Conservation (phyloP, 2,329 filamentous ascomycete genomes). For the Bipolaris gigantea region DNA sequence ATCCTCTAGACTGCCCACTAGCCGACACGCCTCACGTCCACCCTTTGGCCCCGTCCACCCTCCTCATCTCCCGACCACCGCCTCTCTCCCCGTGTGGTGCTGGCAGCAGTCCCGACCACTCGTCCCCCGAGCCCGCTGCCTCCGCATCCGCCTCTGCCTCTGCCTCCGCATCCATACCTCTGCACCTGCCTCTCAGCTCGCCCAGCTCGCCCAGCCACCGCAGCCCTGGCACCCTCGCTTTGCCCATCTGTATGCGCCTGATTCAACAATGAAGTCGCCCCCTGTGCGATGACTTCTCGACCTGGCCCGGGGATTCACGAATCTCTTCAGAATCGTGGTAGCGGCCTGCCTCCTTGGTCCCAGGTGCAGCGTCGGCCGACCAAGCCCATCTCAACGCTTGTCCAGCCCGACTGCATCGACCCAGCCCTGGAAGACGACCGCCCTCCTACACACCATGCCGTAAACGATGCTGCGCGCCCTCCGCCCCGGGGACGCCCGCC, state of each 20-base stretch:
- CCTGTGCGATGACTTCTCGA: slow-evolving; percentile 50
- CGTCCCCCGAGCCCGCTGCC: slow-evolving; percentile 7
- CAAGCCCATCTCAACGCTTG: slow-evolving; percentile 30
- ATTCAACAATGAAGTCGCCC: slow-evolving; percentile 45
- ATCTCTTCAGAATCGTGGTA: slow-evolving; percentile 43
- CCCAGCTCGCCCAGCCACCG: slow-evolving; percentile 4
- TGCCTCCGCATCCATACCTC: neutral
- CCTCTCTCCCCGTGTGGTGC: slow-evolving; percentile 3
- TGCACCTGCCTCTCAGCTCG: neutral
- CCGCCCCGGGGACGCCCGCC: slow-evolving; percentile 40
- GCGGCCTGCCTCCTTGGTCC: slow-evolving; percentile 33
- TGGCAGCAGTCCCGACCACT: slow-evolving; percentile 13
- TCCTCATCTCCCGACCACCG: slow-evolving; percentile 12
- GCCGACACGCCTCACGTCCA: slow-evolving; percentile 12
- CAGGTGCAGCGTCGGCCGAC: slow-evolving; percentile 35
- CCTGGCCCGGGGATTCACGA: slow-evolving; percentile 46
- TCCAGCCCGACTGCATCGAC: slow-evolving; percentile 41
- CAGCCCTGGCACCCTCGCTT: slow-evolving; percentile 21
- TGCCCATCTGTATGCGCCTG: slow-evolving; percentile 31
- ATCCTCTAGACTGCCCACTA: slow-evolving; percentile 19
- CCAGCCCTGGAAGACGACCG: slow-evolving; percentile 38
- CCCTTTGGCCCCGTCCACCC: neutral
- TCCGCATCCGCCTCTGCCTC: neutral
- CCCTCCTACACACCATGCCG: slow-evolving; percentile 25
- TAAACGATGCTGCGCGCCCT: slow-evolving; percentile 26